Base-by-base conservation (phyloP, 2,329 filamentous ascomycete genomes). In the Diaporthe capsici region DNA sequence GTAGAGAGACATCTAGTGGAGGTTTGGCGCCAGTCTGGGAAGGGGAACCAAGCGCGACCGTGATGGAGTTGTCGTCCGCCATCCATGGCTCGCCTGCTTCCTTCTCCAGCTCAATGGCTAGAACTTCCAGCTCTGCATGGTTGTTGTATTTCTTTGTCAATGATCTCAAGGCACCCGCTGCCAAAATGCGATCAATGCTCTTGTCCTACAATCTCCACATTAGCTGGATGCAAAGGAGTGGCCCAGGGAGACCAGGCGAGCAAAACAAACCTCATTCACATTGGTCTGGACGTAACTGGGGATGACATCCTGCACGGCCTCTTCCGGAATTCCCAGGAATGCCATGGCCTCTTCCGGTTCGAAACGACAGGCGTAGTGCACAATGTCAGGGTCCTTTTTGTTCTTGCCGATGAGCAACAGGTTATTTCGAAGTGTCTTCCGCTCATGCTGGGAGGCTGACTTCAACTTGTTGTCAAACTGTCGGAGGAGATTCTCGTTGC, bases 1-100 rank as follows among this genome's bases (percentile, higher is more conserved):
- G 97, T 83, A 94, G 92, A 42, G 90, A 87, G 63, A 85, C 80
- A 73, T 86, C 81, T 20, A 81, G 81, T 4, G 80, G 73, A 60
- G 76, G 67, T 34, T 76, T 76, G 37, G 76, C 67, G 44, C 63
- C 25, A 51, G 39, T 22, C 42, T 67, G 68, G 44, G 31, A 51
- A 55, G n/a, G 17, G 15, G 71, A 20, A 2, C 55, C 55, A 15
- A 44, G 58, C 34, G 58, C 71, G 6, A 65, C 58, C 34, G 60
- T 55, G 34, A 65, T 65, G 12, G 71, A 73, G 28, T 55, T 55
- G 25, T 55, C 39, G 28, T 60, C 75, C 6, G 10, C 42, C n/a
- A 65, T 22, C 70, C 58, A 71, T n/a, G 76, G 55, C 70, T 71
- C 70, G 37, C 71, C 70, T 17, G 73, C 63, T 37, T 73, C 51